Evolutionary conservation across 1,284 basidiomycete genomes (phyloP).

Genomic region (Trichosporon sp.): DNA sequence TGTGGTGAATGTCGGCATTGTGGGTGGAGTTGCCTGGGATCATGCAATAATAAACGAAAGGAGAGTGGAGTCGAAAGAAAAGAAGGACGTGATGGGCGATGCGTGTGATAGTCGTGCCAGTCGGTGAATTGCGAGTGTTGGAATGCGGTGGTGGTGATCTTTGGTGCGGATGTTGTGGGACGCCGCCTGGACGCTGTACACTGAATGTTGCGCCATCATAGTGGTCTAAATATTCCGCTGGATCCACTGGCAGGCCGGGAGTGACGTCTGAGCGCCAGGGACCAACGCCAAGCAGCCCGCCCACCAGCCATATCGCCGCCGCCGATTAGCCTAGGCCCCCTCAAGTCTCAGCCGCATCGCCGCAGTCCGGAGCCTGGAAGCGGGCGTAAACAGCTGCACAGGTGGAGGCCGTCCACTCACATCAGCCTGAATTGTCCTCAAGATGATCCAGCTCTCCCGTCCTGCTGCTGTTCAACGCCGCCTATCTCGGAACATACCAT

Average conservation of each 20-base stretch:
- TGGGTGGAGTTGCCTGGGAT: neutral
- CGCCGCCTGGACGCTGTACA: neutral
- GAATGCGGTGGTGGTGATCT: neutral
- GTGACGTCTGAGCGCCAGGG: conserved; percentile 11
- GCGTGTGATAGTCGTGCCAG: neutral
- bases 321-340: neutral
- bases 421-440: conserved; percentile 12
- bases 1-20: conserved; percentile 12
- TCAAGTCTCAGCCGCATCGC: neutral
- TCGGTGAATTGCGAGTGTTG: neutral
- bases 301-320: neutral
- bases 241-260: neutral
- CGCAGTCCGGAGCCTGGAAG: neutral
- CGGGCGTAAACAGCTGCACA: neutral
- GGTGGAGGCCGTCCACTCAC: conserved; percentile 7
- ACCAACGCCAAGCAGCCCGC: neutral
- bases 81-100: neutral
- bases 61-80: neutral
- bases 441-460: neutral
- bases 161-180: neutral
- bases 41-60: neutral
- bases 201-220: neutral
- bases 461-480: neutral
- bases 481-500: too few relatives aligned
- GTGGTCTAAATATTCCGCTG: neutral